phyloP scores from a whole-genome alignment of 257 asterid genomes.

The Solanum sitiens region DNA sequence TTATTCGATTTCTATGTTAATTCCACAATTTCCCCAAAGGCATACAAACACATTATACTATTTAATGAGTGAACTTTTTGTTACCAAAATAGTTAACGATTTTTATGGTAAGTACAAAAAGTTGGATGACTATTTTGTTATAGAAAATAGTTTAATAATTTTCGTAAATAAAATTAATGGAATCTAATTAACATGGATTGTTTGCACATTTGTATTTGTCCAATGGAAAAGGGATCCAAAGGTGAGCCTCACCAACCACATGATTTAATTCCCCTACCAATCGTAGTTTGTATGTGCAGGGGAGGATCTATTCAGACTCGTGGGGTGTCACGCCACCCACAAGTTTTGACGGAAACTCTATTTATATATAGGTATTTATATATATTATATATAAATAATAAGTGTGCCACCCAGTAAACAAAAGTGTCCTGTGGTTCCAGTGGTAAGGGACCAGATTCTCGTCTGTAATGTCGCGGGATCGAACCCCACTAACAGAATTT shows the following conservation, averaged over 20 bases:
- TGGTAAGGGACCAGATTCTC: too few relatives aligned
- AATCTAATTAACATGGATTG: neutral
- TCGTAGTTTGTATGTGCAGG: too few relatives aligned
- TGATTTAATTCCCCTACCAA: too few relatives aligned
- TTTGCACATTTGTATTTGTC: neutral
- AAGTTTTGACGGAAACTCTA: too few relatives aligned
- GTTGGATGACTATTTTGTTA: neutral
- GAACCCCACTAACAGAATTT: too few relatives aligned
- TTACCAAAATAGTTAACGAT: neutral
- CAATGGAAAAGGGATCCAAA: neutral
- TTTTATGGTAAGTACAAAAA: neutral
- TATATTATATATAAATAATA: too few relatives aligned
- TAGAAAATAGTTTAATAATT: neutral
- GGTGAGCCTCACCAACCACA: neutral
- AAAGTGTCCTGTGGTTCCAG: too few relatives aligned
- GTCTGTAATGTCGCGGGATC: too few relatives aligned
- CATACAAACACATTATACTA: neutral
- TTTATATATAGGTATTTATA: too few relatives aligned
- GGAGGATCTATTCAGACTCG: too few relatives aligned
- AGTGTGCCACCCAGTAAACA: too few relatives aligned
- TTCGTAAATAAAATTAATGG: neutral
- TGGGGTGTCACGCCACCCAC: too few relatives aligned
- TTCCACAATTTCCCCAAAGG: neutral
- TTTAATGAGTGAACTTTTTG: neutral
- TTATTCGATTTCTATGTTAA: neutral